Base-by-base conservation (phyloP, 1,284 basidiomycete genomes). In the Wallemia ichthyophaga region DNA sequence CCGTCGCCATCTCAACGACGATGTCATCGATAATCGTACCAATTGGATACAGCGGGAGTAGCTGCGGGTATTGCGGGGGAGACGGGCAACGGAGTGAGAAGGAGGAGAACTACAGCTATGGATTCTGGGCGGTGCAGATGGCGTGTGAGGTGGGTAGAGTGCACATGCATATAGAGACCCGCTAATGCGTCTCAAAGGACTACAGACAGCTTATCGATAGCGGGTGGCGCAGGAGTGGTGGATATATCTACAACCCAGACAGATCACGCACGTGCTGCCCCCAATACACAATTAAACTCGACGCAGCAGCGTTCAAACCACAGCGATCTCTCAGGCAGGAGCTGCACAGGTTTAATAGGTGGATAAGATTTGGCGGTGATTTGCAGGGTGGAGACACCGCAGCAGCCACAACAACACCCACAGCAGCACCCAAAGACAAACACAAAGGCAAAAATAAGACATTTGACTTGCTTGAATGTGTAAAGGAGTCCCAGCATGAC, bases 261-360 rank as follows among this genome's bases (percentile, higher is more conserved):
- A 74, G 89, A 70, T 76, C 72, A 62, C 69, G 72, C 7, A 83
- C 86, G 2, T 95, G 91, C 67, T 95, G 91, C 67, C 85, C 88
- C 0, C 85, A 87, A 63, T 92, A 91, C 67, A 86, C 88, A 0
- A 94, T 94, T 68, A 82, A 78, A 78, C 74, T 92, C n/a, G 82
- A 86, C 66, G 78, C 77, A 0, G 63, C 73, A 0, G 67, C 67
- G n/a, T 91, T 89, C 71, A 77, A 78, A 63, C 76, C 82, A 0
- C 79, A 80, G 15, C 82, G 80, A 67, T 82, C 81, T 63, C 85
- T 91, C 64, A 73, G 85, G 57, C 82, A 89, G 65, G 70, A 86
- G 9, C 60, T 71, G 11, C 68, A 65, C 59, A 82, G 83, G 24
- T 92, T 84, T 79, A 88, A 85, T 68, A 13, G 54, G 25, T 56